Evolutionary conservation across 2,329 filamentous ascomycete species (phyloP).

Genomic region (Nemania sp.): DNA sequence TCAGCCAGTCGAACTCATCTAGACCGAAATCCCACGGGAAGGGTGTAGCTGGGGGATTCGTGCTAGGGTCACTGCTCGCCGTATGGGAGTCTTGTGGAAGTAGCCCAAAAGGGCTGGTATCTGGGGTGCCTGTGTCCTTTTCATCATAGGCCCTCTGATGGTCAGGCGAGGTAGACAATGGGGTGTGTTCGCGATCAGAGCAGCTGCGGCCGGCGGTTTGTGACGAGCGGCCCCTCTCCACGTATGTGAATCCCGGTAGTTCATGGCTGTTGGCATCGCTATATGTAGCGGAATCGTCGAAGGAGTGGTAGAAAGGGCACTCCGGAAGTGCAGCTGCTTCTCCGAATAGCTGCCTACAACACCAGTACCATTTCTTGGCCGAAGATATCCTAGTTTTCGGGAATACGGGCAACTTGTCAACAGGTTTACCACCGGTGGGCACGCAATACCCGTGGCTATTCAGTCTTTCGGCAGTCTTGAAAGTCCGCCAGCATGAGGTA

Average conservation of each 20-base stretch:
- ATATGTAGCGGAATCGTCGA: background rate
- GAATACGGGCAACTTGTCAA: conserved; percentile 6
- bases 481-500: conserved; percentile 9
- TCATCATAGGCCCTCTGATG: background rate
- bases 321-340: background rate
- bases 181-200: background rate
- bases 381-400: background rate
- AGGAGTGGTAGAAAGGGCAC: conserved; percentile 19
- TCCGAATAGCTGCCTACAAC: conserved; percentile 17
- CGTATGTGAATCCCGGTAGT: background rate
- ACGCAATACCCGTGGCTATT: conserved; percentile 1
- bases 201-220: background rate
- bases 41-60: background rate
- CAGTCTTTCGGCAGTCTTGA: conserved; percentile 7
- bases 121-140: background rate
- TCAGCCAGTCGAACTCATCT: background rate
- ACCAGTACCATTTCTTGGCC: conserved; percentile 23
- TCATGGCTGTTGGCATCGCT: background rate
- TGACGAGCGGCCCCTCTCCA: background rate
- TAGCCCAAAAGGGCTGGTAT: background rate
- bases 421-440: conserved; percentile 10
- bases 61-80: background rate
- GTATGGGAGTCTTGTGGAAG: background rate
- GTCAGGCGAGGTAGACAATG: background rate
- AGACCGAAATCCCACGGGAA: background rate